Conservation (phyloP, 306 rosid genomes). For the Cucurbita moschata region DNA sequence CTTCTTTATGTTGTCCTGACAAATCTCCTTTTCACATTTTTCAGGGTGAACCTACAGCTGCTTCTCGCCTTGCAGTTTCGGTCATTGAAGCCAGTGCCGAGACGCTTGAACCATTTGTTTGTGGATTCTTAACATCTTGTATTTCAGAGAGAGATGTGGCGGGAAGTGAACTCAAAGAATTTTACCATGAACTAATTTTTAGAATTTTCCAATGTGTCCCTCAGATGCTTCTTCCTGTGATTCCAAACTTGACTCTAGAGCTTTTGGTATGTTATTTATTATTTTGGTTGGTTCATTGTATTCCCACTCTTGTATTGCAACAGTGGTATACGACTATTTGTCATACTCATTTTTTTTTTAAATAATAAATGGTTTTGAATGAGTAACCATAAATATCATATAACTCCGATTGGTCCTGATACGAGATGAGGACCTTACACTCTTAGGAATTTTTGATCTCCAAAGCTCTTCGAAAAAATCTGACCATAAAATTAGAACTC, state of each 20-base stretch:
- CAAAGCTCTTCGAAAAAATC: neutral
- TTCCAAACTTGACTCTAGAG: conserved; percentile 64
- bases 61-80: conserved; percentile 58
- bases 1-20: neutral
- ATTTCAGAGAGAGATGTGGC: conserved; percentile 55
- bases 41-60: conserved; percentile 56
- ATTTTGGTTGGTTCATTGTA: neutral
- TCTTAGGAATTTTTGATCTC: neutral
- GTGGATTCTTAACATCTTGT: conserved; percentile 61
- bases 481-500: neutral
- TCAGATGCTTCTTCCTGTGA: conserved; percentile 60
- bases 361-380: neutral
- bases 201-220: conserved; percentile 62
- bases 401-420: neutral
- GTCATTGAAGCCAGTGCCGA: conserved; percentile 46
- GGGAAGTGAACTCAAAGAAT: conserved; percentile 49
- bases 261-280: conserved; percentile 36
- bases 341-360: neutral
- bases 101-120: conserved; percentile 48
- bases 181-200: conserved; percentile 67
- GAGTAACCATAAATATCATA: neutral
- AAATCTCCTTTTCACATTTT: conserved; percentile 6
- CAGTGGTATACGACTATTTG: neutral
- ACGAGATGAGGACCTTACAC: neutral
- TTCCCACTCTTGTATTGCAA: neutral